Percentiles rank a stretch among this genome's conserved stretches.
Conservation (phyloP, 2,329 filamentous ascomycete genomes). For the Lizonia empirigonia region DNA sequence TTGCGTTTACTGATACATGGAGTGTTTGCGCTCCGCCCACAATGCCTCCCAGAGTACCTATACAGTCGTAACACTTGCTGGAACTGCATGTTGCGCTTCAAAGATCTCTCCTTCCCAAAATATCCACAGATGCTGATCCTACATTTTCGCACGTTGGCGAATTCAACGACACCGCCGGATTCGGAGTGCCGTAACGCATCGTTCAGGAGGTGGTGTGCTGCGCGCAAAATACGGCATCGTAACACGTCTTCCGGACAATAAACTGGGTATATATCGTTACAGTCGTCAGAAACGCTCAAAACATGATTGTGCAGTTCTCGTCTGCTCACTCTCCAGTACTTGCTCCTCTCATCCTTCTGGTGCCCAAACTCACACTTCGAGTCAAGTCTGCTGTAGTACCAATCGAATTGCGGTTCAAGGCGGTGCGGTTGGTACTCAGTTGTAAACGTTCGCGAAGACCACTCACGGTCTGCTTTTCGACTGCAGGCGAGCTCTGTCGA, state of each 20-base stretch:
- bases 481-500: slow-evolving; percentile 38
- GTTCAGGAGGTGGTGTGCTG: neutral
- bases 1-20: neutral
- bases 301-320: slow-evolving; percentile 8
- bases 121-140: slow-evolving; percentile 7
- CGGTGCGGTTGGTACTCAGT: slow-evolving; percentile 32
- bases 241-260: slow-evolving; percentile 22
- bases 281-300: slow-evolving; percentile 32
- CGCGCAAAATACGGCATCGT: slow-evolving; percentile 5
- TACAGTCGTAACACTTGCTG: slow-evolving; percentile 4
- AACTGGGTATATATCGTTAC: slow-evolving; percentile 39
- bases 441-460: slow-evolving; percentile 34
- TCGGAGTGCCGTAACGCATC: slow-evolving; percentile 5
- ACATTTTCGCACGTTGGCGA: neutral
- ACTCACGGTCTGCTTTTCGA: slow-evolving; percentile 36
- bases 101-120: slow-evolving; percentile 3
- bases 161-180: neutral
- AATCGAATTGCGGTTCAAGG: slow-evolving; percentile 37
- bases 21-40: neutral
- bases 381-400: slow-evolving; percentile 34
- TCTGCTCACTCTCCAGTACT: slow-evolving; percentile 43
- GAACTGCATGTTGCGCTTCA: slow-evolving; percentile 1
- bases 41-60: neutral
- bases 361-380: slow-evolving; percentile 38
- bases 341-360: slow-evolving; percentile 35